These are phyloP conservation scores for Zelopaecilomyces penicillatus DNA, from an alignment of 2,329 filamentous ascomycete species.

Conservation along the genomic window DNA sequence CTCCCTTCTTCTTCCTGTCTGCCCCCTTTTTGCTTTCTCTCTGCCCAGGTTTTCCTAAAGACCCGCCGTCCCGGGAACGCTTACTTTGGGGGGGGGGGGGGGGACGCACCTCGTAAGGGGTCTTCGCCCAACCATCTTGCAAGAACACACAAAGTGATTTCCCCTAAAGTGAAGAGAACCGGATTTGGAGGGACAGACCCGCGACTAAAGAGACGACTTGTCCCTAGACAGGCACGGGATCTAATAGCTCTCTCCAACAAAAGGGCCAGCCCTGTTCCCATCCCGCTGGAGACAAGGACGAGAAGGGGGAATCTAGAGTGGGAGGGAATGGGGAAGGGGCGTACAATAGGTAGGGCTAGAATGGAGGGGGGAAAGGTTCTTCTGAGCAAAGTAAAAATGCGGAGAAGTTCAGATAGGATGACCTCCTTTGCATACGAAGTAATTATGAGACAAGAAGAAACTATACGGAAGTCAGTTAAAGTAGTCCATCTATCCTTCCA, in stretches of 20 bases:
- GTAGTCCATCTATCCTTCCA: too few relatives aligned
- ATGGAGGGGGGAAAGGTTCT: too few relatives aligned
- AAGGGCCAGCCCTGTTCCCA: conserved; percentile 1
- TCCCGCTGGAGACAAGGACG: not conserved
- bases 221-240: conserved; percentile 8
- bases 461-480: too few relatives aligned
- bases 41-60: not conserved
- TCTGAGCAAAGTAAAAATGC: too few relatives aligned
- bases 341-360: conserved; percentile 1
- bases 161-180: too few relatives aligned
- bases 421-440: too few relatives aligned
- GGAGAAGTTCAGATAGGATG: too few relatives aligned
- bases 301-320: not conserved
- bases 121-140: conserved; percentile 22
- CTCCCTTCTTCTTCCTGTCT: too few relatives aligned
- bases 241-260: not conserved
- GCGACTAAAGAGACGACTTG: conserved; percentile 9
- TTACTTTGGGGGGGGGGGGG: too few relatives aligned
- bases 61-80: not conserved
- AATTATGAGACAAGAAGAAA: too few relatives aligned
- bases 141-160: conserved; percentile 3
- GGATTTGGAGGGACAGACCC: conserved; percentile 10
- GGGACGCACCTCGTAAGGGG: conserved; percentile 2
- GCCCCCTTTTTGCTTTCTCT: not conserved
- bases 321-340: not conserved